phyloP scores from a whole-genome alignment of 2,329 filamentous ascomycete genomes.

The Pseudogymnoascus sp. region DNA sequence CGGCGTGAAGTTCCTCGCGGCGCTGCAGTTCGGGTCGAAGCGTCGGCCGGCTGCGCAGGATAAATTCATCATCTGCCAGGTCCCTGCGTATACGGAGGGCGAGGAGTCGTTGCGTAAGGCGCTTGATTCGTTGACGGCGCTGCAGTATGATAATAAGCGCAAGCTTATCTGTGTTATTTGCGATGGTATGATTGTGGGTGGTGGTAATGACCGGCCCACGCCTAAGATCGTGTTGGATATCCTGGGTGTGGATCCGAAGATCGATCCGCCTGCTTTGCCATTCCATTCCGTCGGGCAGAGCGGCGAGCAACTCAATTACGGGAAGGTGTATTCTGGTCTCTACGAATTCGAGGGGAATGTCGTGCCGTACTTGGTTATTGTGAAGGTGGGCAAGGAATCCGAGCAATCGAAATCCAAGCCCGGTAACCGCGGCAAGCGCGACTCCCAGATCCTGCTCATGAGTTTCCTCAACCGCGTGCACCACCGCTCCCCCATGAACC shows the following conservation, averaged over 20 bases:
- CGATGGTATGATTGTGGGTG: conserved; percentile 98
- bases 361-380: conserved; percentile 89
- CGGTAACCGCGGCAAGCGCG: conserved; percentile 96
- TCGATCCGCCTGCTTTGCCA: conserved; percentile 85
- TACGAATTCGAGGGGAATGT: conserved; percentile 98
- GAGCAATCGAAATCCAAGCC: conserved; percentile 87
- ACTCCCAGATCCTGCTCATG: conserved; percentile 92
- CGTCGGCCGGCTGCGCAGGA: conserved; percentile 92
- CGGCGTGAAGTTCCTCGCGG: conserved; percentile 92
- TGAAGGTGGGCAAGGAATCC: conserved; percentile 95
- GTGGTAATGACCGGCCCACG: conserved; percentile 93
- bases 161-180: conserved; percentile 90
- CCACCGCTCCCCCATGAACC: conserved; percentile 87
- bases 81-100: conserved; percentile 96
- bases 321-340: conserved; percentile 94
- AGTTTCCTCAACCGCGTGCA: conserved; percentile 98
- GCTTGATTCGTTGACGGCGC: conserved; percentile 89
- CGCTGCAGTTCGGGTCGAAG: conserved; percentile 86
- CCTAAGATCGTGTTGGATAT: conserved; percentile 95
- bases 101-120: conserved; percentile 95
- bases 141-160: conserved; percentile 97
- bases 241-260: conserved; percentile 90
- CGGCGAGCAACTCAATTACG: conserved; percentile 91
- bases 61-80: conserved; percentile 97
- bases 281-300: conserved; percentile 90